Conservation (phyloP, 2,329 filamentous ascomycete genomes). For the Periconia digitata region DNA sequence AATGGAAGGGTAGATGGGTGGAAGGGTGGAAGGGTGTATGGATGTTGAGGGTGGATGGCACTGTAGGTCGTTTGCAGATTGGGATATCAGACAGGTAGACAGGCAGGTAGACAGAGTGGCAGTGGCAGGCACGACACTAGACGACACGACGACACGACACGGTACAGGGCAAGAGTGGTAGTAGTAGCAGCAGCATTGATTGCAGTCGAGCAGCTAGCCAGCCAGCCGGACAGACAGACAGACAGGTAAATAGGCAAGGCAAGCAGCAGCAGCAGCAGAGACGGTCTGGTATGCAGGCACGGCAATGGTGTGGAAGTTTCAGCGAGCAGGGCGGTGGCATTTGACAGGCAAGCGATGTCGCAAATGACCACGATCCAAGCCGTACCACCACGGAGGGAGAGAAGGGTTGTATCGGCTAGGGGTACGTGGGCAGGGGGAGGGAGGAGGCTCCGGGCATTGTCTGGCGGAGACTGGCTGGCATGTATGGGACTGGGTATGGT, state of each 20-base stretch:
- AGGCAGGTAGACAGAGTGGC: no score
- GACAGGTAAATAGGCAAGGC: no score
- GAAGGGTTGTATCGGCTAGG: slow-evolving; percentile 45
- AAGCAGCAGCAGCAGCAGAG: no score
- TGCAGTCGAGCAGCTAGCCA: slow-evolving; percentile 3
- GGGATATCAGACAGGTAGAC: slow-evolving; percentile 16
- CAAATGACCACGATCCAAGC: slow-evolving; percentile 40
- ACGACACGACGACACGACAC: slow-evolving; percentile 13
- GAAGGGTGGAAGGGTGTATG: slow-evolving; percentile 2
- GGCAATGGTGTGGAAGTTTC: slow-evolving; percentile 33
- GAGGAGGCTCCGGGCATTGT: no score
- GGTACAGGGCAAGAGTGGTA: neutral
- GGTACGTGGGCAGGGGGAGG: slow-evolving; percentile 31
- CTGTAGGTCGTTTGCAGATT: slow-evolving; percentile 11
- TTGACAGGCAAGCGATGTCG: slow-evolving; percentile 42
- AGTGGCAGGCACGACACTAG: slow-evolving; percentile 15
- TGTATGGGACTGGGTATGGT: no score
- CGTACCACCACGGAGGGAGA: no score
- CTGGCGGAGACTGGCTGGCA: no score
- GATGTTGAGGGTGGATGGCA: neutral
- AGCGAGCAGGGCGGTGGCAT: slow-evolving; percentile 36
- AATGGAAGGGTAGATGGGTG: slow-evolving; percentile 18
- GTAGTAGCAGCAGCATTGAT: no score
- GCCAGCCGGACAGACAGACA: slow-evolving; percentile 12
- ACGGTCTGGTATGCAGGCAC: slow-evolving; percentile 21